These are phyloP conservation scores for Ceratorhiza oryzae-sativae DNA, from an alignment of 1,284 basidiomycete genomes.

Conservation along the genomic window DNA sequence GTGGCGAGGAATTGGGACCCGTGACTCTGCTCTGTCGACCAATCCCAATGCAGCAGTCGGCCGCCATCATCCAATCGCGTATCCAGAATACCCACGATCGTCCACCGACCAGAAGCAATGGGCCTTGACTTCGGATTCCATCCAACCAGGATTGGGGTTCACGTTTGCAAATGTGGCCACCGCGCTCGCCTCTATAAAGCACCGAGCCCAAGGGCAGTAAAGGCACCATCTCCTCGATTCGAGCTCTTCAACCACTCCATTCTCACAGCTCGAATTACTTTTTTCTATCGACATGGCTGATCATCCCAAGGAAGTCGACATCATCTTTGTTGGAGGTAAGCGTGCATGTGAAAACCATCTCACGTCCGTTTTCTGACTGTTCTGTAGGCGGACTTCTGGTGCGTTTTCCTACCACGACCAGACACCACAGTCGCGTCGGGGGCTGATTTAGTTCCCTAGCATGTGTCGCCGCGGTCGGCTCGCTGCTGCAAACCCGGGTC, in stretches of 20 bases:
- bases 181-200: conserved; percentile 3
- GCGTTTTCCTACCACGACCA: background rate
- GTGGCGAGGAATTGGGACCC: background rate
- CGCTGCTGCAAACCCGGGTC: conserved; percentile 23
- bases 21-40: background rate
- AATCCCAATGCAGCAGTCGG: background rate
- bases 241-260: background rate
- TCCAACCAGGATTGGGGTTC: background rate
- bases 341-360: background rate
- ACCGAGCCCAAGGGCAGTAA: background rate
- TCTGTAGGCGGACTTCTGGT: conserved; percentile 31
- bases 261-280: too few species aligned
- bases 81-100: background rate
- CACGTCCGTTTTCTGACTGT: background rate
- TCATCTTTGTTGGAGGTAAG: conserved; percentile 34
- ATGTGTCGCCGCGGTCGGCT: conserved; percentile 37
- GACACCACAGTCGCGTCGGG: background rate
- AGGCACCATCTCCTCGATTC: background rate
- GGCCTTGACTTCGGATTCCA: background rate
- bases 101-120: background rate
- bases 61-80: background rate
- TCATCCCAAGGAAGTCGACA: conserved; percentile 21
- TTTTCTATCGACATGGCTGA: background rate
- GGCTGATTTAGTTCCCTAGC: background rate
- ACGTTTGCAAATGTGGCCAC: conserved; percentile 15